Evolutionary conservation across 305 asterid genomes (phyloP).

Genomic region (Vinca major): DNA sequence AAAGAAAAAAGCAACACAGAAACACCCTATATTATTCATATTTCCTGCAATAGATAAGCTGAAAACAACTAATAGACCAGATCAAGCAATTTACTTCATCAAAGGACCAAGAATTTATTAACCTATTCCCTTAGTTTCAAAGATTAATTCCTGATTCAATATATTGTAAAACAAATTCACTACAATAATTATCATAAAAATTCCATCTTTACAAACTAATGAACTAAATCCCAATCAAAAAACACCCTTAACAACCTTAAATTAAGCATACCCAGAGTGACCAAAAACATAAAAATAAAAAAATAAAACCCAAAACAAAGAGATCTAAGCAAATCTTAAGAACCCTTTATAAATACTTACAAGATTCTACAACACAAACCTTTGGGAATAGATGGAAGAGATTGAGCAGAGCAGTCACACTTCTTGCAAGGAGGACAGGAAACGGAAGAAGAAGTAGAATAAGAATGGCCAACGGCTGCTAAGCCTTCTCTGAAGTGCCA

Average conservation of each 20-base stretch:
- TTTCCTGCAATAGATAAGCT: too few species aligned
- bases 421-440: slow-evolving; percentile 20
- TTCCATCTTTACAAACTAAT: too few species aligned
- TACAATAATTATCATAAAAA: background rate
- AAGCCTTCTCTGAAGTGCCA: slow-evolving; percentile 47
- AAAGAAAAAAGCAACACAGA: too few species aligned
- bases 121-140: too few species aligned
- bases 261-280: too few species aligned
- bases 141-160: background rate
- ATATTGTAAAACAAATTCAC: background rate
- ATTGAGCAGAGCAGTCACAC: slow-evolving; percentile 42
- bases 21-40: too few species aligned
- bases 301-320: too few species aligned
- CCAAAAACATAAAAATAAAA: background rate
- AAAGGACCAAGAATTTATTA: background rate
- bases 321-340: slow-evolving; percentile 23
- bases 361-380: slow-evolving; percentile 14
- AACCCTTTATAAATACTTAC: background rate
- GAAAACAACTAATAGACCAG: background rate
- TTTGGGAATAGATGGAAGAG: slow-evolving; percentile 36
- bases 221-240: too few species aligned
- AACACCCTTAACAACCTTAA: too few species aligned
- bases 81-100: too few species aligned
- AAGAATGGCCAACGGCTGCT: slow-evolving; percentile 26
- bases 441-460: slow-evolving; percentile 24